phyloP scores from a whole-genome alignment of 75 land plant genomes.

The Cunninghamia lanceolata region DNA sequence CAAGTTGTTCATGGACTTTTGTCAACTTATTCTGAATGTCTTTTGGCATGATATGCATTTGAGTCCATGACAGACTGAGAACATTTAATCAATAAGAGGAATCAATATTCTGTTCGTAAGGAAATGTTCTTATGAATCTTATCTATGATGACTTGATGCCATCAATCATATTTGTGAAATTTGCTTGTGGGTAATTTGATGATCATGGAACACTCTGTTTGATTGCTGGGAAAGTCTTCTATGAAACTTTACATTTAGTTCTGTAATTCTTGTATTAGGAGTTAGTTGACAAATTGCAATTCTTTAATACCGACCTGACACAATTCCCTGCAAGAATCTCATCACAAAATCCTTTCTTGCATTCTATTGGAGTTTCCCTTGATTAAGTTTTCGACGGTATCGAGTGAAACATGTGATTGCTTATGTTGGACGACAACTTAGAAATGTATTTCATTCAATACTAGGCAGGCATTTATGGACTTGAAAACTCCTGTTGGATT shows the following conservation, averaged over 20 bases:
- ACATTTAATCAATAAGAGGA: not conserved
- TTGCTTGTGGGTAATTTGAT: not conserved
- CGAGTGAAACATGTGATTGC: too few species aligned
- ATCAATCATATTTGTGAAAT: not conserved
- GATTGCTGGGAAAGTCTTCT: not conserved
- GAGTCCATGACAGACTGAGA: not conserved
- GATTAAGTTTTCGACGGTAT: too few species aligned
- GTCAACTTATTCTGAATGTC: not conserved
- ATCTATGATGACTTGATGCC: not conserved
- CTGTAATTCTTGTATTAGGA: not conserved
- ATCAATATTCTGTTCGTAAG: not conserved
- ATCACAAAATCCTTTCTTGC: not conserved
- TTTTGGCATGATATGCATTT: not conserved
- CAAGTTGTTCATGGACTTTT: not conserved
- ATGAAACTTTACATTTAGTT: not conserved
- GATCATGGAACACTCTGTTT: not conserved
- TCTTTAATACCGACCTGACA: too few species aligned
- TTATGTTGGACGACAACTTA: too few species aligned
- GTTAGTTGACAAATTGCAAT: not conserved
- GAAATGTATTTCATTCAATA: too few species aligned
- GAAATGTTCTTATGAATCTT: not conserved
- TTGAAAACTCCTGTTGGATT: too few species aligned
- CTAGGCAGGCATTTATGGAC: too few species aligned
- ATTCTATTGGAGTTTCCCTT: too few species aligned
- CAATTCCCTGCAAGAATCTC: not conserved